Conservation (phyloP, 2,329 filamentous ascomycete species). For the Aspergillus intermedius region DNA sequence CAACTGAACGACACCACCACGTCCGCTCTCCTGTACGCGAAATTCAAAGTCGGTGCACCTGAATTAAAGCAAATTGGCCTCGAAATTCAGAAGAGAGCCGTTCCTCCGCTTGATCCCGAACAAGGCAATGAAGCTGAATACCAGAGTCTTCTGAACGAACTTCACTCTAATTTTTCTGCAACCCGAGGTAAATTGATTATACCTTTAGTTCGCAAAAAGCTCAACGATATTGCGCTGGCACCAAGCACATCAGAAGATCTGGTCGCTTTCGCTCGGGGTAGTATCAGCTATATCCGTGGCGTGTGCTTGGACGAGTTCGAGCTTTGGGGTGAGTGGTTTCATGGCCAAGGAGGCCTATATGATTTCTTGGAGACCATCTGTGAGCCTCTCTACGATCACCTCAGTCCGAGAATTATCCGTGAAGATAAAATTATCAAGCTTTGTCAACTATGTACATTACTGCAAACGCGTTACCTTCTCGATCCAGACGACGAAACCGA, state of each 20-base stretch:
- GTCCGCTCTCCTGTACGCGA: constrained; percentile 64
- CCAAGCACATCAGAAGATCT: constrained; percentile 57
- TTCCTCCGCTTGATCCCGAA: constrained; percentile 53
- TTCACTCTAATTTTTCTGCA: constrained; percentile 58
- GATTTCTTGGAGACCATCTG: constrained; percentile 62
- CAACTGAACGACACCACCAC: constrained; percentile 66
- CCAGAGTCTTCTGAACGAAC: constrained; percentile 58
- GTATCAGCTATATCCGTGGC: constrained; percentile 59
- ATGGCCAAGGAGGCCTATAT: constrained; percentile 56
- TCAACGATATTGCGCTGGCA: constrained; percentile 49
- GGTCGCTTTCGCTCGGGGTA: constrained; percentile 58
- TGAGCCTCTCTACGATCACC: constrained; percentile 61
- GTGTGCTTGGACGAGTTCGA: constrained; percentile 63
- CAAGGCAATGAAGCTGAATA: constrained; percentile 57
- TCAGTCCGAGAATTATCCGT: constrained; percentile 59
- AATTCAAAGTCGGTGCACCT: constrained; percentile 60
- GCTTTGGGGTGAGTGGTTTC: constrained; percentile 61
- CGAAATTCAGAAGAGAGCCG: constrained; percentile 61
- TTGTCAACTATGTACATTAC: constrained; percentile 59
- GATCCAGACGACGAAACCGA: constrained; percentile 51
- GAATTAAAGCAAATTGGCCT: constrained; percentile 60
- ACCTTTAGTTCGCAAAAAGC: constrained; percentile 57
- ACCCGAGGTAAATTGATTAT: constrained; percentile 54
- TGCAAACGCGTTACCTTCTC: constrained; percentile 60
- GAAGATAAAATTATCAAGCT: constrained; percentile 61